Base-by-base conservation (phyloP, 169 alveolate species). In the Cytauxzoon felis region DNA sequence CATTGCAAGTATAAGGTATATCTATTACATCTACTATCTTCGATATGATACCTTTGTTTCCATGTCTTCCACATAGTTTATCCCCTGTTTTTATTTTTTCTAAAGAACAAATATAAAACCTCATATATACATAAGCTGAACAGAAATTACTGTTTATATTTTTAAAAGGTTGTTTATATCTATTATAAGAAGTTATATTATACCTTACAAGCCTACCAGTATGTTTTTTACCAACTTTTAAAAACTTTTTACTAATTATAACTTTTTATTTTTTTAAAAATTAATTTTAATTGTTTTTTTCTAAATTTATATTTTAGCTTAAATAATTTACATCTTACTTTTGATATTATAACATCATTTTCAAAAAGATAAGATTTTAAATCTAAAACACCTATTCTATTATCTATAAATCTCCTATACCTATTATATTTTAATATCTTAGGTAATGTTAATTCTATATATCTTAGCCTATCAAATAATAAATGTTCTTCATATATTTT, bases 51-150 rank as follows among this genome's bases (percentile, higher is more conserved):
- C 81, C 81, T 64, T 70, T 70, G 66, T 70, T 70, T 13, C 81
- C 81, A 30, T 70, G 73, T 51, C 81, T 70, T 7, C 81, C 81
- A 23, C 81, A 70, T 49, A 70, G 26, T 64, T 70, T 70, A 70
- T 70, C 81, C 24, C 81, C 81, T 45, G 66, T 41, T 53, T 61
- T 24, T 43, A 70, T 32, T 45, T 65, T 65, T 27, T 78, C 48
- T 70, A 65, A 19, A 13, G 9, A 45, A 16, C 27, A 11, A 18
- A 70, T 27, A 70, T 64, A 63, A 11, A 70, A 43, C 32, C 72
- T 18, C 19, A 61, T 30, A 4, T 64, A 47, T 68, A 49, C 24
- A 64, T 63, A 70, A 51, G 33, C n/a, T n/a, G 13, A 60, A 5
- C 58, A 52, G 11, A 27, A 54, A 13, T 13, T 42, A 19, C 27